Percentiles rank a stretch among this genome's conserved stretches.
Evolutionary conservation across 2,329 filamentous ascomycete genomes (phyloP).

Genomic region (Cyclaneusma minus): DNA sequence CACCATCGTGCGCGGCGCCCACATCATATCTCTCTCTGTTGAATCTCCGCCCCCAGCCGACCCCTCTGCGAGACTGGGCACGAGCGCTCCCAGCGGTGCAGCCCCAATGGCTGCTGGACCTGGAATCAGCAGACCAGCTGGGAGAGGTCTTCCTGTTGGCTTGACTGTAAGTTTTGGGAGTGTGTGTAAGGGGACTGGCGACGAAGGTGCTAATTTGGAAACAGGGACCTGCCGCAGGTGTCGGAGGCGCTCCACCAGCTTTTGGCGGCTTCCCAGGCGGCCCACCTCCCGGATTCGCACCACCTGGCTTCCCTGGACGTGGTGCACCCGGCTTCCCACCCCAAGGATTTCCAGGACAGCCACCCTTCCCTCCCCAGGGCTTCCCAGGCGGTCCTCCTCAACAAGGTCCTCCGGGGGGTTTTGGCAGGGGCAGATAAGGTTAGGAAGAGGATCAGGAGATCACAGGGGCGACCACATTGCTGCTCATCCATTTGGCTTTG

Average conservation of each 20-base stretch:
- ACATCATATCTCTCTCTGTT: slow-evolving; percentile 88
- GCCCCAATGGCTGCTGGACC: slow-evolving; percentile 63
- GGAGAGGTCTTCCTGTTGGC: slow-evolving; percentile 68
- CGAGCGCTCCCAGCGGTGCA: slow-evolving; percentile 50
- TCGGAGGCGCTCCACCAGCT: slow-evolving; percentile 57
- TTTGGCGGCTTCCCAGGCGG: slow-evolving; percentile 36
- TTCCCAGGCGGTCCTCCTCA: slow-evolving; percentile 30
- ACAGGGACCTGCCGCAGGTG: slow-evolving; percentile 68
- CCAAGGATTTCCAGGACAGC: slow-evolving; percentile 30
- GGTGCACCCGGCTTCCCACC: slow-evolving; percentile 36
- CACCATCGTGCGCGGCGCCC: slow-evolving; percentile 84
- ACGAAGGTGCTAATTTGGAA: slow-evolving; percentile 15
- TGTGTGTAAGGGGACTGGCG: slow-evolving; percentile 2
- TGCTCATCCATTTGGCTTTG: too few relatives aligned
- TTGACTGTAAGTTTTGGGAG: slow-evolving; percentile 44
- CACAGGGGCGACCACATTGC: too few relatives aligned
- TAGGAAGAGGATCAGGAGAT: too few relatives aligned
- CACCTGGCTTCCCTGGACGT: slow-evolving; percentile 33
- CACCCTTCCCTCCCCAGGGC: slow-evolving; percentile 25
- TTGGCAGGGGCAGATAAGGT: too few relatives aligned
- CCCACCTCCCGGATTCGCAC: slow-evolving; percentile 21
- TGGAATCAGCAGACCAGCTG: slow-evolving; percentile 81
- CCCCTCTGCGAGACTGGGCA: slow-evolving; percentile 76
- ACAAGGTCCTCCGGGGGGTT: slow-evolving; percentile 29
- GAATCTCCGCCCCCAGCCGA: slow-evolving; percentile 93